Percentiles rank a stretch among this genome's conserved stretches.
Evolutionary conservation across 139 green algal species (phyloP).

Genomic region (Pleodorina starrii): DNA sequence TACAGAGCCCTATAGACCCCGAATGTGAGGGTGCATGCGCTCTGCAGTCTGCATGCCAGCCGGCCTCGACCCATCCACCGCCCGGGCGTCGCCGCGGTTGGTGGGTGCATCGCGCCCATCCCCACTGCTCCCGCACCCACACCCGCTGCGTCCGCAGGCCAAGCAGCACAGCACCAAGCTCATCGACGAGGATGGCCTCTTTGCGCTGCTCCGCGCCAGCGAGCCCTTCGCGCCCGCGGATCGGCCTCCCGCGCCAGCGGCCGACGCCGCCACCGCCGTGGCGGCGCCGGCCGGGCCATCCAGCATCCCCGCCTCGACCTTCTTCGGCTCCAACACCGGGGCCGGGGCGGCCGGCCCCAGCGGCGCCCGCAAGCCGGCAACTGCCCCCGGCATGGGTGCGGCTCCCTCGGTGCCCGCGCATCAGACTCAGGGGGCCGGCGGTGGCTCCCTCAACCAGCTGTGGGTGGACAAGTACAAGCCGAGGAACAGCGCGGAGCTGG

Average conservation of each 20-base stretch:
- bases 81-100: no score
- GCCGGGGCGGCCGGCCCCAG: background rate
- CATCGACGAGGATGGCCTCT: conserved; percentile 91
- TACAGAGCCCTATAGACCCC: no score
- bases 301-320: background rate
- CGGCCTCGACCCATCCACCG: no score
- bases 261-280: no score
- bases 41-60: no score
- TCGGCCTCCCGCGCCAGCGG: background rate
- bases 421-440: no score
- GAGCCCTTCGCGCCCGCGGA: conserved; percentile 7
- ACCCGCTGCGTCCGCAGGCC: no score
- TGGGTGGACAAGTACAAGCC: conserved; percentile 97
- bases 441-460: conserved; percentile 67
- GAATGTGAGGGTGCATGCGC: no score
- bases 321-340: background rate
- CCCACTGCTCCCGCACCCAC: no score
- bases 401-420: no score
- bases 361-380: background rate
- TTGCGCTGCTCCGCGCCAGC: conserved; percentile 79
- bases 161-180: conserved; percentile 77
- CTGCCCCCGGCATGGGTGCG: no score
- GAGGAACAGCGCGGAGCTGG: conserved; percentile 80
- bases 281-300: background rate
- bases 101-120: no score